A percentile compares a stretch with the other conserved stretches of the same genome.
phyloP scores from a whole-genome alignment of 129 eudicot species.

The Flaveria bidentis region DNA sequence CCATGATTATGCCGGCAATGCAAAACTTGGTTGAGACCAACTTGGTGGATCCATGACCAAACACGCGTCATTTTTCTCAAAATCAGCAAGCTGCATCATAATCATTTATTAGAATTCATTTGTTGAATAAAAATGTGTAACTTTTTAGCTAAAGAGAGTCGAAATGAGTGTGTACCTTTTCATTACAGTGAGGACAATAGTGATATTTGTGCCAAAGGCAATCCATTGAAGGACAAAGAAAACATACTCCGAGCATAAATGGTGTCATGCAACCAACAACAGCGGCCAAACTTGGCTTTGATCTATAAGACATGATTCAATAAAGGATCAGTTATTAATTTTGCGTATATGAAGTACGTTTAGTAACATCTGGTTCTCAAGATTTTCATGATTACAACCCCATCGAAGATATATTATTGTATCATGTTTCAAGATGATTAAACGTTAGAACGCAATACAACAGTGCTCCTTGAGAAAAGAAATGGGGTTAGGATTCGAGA shows the following conservation, averaged over 20 bases:
- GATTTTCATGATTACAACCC: conserved; percentile 9
- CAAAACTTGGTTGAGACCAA: conserved; percentile 69
- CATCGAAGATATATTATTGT: background rate
- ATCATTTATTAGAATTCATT: background rate
- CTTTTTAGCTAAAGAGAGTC: background rate
- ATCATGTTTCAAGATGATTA: background rate
- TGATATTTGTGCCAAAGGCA: conserved; percentile 99
- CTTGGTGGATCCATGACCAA: conserved; percentile 89
- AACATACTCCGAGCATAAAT: conserved; percentile 80
- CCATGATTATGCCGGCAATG: conserved; percentile 56
- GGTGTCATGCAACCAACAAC: conserved; percentile 97
- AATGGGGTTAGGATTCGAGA: background rate
- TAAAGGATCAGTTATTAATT: background rate
- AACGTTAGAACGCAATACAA: background rate
- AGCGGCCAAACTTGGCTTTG: conserved; percentile 88
- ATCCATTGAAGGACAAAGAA: conserved; percentile 94
- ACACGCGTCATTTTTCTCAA: conserved; percentile 80
- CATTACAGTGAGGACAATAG: conserved; percentile 85
- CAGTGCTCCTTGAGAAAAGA: background rate
- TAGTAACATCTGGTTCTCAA: conserved; percentile 10
- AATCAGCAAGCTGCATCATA: conserved; percentile 74
- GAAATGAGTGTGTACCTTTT: conserved; percentile 52
- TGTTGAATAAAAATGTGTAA: background rate
- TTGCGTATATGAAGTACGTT: background rate
- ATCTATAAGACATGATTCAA: conserved; percentile 41